Evolutionary conservation across 257 asterid genomes (phyloP).

Genomic region (Gentiana dahurica): DNA sequence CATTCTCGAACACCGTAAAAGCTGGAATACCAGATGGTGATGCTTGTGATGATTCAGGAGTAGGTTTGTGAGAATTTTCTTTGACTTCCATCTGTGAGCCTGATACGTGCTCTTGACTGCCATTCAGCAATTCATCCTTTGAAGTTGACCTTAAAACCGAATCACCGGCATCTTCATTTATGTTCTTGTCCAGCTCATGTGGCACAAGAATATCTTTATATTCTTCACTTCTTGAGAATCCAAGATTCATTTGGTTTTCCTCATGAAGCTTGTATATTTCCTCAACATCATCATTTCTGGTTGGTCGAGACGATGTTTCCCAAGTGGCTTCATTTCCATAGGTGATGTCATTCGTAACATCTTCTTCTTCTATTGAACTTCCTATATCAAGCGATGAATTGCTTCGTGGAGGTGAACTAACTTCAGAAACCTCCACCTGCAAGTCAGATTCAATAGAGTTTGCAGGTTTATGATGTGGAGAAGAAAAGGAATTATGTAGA

Average conservation of each 20-base stretch:
- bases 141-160: slow-evolving; percentile 12
- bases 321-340: slow-evolving; percentile 22
- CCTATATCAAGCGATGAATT: slow-evolving; percentile 35
- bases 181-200: slow-evolving; percentile 6
- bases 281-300: slow-evolving; percentile 22
- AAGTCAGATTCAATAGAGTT: slow-evolving; percentile 80
- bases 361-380: slow-evolving; percentile 18
- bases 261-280: slow-evolving; percentile 25
- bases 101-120: slow-evolving; percentile 4
- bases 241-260: slow-evolving; percentile 15
- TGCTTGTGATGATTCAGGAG: slow-evolving; percentile 7
- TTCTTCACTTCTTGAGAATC: slow-evolving; percentile 23
- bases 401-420: slow-evolving; percentile 62
- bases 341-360: slow-evolving; percentile 18
- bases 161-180: slow-evolving; percentile 9
- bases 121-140: slow-evolving; percentile 13
- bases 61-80: slow-evolving; percentile 8
- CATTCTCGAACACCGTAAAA: not conserved
- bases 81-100: not conserved
- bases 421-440: slow-evolving; percentile 82
- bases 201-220: slow-evolving; percentile 8
- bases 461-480: slow-evolving; percentile 31
- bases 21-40: not conserved
- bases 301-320: slow-evolving; percentile 21
- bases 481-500: slow-evolving; percentile 7